Evolutionary conservation across 108 stramenopile species (phyloP).

Genomic region (Nannochloropsis oceanica): DNA sequence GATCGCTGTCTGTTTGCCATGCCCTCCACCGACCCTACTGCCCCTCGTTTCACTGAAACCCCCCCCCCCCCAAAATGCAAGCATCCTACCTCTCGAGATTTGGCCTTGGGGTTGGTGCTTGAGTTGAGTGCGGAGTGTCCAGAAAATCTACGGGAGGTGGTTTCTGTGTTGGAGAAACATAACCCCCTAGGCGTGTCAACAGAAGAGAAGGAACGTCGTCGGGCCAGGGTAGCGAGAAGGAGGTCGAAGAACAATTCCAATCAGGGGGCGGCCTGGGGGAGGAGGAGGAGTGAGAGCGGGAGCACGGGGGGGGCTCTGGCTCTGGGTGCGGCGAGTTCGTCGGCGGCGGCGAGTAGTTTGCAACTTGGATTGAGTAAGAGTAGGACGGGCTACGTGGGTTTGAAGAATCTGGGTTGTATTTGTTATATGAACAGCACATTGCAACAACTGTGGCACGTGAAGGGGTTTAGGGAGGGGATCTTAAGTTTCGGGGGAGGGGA

Average conservation of each 20-base stretch:
- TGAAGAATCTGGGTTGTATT: slow-evolving; percentile 47
- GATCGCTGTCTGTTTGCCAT: slow-evolving; percentile 16
- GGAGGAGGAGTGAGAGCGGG: not conserved
- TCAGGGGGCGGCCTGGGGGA: not conserved
- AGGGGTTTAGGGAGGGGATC: slow-evolving; percentile 5
- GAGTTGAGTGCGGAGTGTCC: not conserved
- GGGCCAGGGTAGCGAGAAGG: not conserved
- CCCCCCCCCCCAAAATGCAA: not conserved
- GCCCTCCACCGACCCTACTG: not conserved
- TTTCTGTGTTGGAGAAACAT: not conserved
- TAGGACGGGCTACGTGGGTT: slow-evolving; percentile 37
- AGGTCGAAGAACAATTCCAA: not conserved
- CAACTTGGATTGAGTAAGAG: slow-evolving; percentile 4
- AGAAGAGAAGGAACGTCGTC: not conserved
- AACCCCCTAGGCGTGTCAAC: not conserved
- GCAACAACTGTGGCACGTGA: slow-evolving; percentile 38
- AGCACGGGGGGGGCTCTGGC: not conserved
- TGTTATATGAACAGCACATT: slow-evolving; percentile 53
- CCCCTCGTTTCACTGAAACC: not conserved
- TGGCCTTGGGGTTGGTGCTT: not conserved
- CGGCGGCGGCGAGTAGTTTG: not conserved
- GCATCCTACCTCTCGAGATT: not conserved
- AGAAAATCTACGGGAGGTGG: not conserved
- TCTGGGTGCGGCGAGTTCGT: not conserved
- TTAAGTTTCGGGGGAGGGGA: slow-evolving; percentile 10